Conservation (phyloP, 306 rosid species). For the Abrus pulchellus region DNA sequence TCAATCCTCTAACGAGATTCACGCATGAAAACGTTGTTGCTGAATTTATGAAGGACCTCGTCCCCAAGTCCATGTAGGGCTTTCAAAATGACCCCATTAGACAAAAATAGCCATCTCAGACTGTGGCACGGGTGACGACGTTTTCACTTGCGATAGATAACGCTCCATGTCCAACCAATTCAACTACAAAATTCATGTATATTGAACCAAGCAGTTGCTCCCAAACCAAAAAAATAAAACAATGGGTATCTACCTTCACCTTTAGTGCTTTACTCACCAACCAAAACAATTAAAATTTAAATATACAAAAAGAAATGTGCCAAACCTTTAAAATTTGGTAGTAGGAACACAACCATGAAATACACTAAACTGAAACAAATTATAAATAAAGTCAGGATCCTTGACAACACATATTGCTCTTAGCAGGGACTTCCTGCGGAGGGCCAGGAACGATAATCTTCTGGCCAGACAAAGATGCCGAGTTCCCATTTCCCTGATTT, state of each 20-base stretch:
- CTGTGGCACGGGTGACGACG: neutral
- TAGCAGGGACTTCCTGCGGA: conserved; percentile 83
- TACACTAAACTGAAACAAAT: conserved; percentile 43
- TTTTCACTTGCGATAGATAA: conserved; percentile 3
- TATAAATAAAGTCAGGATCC: conserved; percentile 53
- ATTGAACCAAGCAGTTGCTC: conserved; percentile 21
- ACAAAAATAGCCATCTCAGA: neutral
- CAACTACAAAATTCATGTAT: neutral
- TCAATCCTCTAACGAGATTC: neutral
- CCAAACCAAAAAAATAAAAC: neutral
- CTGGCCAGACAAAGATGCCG: conserved; percentile 77
- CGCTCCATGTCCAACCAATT: neutral
- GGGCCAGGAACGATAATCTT: conserved; percentile 87
- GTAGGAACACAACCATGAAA: conserved; percentile 44
- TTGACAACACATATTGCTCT: conserved; percentile 74
- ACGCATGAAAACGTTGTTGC: neutral
- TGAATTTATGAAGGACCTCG: conserved; percentile 19
- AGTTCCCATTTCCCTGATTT: conserved; percentile 73
- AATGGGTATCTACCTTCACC: conserved; percentile 38
- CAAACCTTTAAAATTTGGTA: conserved; percentile 69
- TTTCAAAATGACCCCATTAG: neutral
- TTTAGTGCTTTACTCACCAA: conserved; percentile 51
- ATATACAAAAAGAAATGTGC: conserved; percentile 61
- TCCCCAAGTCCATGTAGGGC: neutral
- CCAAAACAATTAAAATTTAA: conserved; percentile 55